Percentiles rank a stretch among this genome's conserved stretches.
phyloP scores from a whole-genome alignment of 1,284 basidiomycete species.

The Ceratobasidium sp. region DNA sequence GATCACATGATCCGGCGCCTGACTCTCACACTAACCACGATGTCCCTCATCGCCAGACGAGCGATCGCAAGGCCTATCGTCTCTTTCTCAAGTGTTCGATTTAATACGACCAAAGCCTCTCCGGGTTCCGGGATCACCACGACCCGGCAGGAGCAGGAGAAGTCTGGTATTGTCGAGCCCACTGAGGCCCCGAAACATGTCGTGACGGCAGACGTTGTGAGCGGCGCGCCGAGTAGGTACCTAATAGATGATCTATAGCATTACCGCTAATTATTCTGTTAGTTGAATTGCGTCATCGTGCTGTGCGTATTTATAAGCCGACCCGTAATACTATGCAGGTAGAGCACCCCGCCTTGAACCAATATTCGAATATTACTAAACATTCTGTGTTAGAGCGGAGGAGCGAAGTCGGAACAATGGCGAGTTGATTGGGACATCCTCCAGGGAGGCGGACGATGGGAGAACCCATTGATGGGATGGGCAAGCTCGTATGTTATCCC shows the following conservation, averaged over 20 bases:
- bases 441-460: conserved; percentile 92
- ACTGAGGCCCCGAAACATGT: conserved; percentile 63
- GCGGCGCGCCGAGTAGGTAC: conserved; percentile 79
- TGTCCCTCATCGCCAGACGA: conserved; percentile 47
- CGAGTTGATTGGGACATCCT: conserved; percentile 95
- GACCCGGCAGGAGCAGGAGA: conserved; percentile 42
- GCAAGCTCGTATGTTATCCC: conserved; percentile 82
- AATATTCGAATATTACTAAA: neutral
- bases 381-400: conserved; percentile 56
- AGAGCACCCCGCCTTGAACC: conserved; percentile 56
- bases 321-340: conserved; percentile 97
- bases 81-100: conserved; percentile 23
- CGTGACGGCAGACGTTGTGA: conserved; percentile 79
- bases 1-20: conserved; percentile 36
- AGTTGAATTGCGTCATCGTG: conserved; percentile 89
- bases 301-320: conserved; percentile 94
- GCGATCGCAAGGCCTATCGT: conserved; percentile 34
- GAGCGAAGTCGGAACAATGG: conserved; percentile 90
- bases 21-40: conserved; percentile 28
- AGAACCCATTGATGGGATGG: conserved; percentile 99
- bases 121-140: conserved; percentile 44
- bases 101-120: conserved; percentile 41
- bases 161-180: conserved; percentile 41
- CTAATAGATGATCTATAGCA: neutral
- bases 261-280: conserved; percentile 20